phyloP scores from a whole-genome alignment of 495 filamentous ascomycete genomes.

The Aspergillus biplanus region DNA sequence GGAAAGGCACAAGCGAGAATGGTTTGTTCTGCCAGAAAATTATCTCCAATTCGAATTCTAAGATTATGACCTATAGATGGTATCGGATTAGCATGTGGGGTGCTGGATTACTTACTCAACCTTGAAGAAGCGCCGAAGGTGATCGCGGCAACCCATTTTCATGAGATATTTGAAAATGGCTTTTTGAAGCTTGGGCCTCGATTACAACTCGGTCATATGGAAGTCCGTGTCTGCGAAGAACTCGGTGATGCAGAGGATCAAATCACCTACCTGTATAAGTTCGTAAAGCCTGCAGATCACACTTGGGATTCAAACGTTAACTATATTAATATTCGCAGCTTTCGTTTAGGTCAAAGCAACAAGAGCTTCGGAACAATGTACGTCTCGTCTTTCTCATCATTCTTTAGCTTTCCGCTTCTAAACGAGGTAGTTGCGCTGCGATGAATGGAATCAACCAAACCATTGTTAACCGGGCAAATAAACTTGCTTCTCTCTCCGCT shows the following conservation, averaged over 20 bases:
- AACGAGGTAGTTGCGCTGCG: constrained; percentile 64
- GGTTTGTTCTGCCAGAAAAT: constrained; percentile 36
- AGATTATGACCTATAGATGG: constrained; percentile 59
- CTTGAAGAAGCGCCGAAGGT: constrained; percentile 73
- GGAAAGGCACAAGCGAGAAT: constrained; percentile 83
- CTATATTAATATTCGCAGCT: constrained; percentile 31
- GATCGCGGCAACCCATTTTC: constrained; percentile 88
- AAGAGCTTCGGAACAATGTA: constrained; percentile 81
- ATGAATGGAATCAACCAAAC: constrained; percentile 77
- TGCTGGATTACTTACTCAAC: constrained; percentile 75
- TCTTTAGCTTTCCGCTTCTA: neutral
- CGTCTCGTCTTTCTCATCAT: constrained; percentile 14
- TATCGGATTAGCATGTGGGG: constrained; percentile 80
- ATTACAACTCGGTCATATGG: constrained; percentile 82
- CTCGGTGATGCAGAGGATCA: constrained; percentile 67
- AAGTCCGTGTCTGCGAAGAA: constrained; percentile 70
- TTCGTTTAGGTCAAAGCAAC: constrained; percentile 68
- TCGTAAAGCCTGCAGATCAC: constrained; percentile 24
- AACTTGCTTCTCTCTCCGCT: constrained; percentile 68
- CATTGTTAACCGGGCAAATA: constrained; percentile 76
- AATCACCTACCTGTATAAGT: constrained; percentile 87
- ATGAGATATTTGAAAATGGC: constrained; percentile 84
- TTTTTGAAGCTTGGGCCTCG: constrained; percentile 62
- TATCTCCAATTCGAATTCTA: neutral
- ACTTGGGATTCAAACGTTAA: neutral